Percentiles rank a stretch among this genome's conserved stretches.
phyloP scores from a whole-genome alignment of 768 basidiomycete species.

The Mycena crocata region DNA sequence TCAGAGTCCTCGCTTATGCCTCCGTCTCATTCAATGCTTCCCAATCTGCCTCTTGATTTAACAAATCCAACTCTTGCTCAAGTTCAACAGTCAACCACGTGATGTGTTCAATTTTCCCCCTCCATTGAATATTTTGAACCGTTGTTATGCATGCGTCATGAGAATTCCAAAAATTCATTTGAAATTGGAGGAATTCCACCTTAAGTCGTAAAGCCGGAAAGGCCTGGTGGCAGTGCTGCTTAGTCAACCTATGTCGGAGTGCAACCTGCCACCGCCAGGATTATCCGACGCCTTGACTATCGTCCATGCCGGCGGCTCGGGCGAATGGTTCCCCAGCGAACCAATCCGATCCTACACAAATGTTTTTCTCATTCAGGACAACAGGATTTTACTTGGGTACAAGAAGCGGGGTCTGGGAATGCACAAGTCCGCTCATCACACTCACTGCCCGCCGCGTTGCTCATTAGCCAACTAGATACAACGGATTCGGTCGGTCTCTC shows the following conservation, averaged over 20 bases:
- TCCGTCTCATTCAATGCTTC: too few relatives aligned
- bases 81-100: too few relatives aligned
- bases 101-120: too few relatives aligned
- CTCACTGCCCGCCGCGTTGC: neutral
- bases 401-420: conserved; percentile 85
- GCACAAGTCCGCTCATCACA: conserved; percentile 58
- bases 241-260: neutral
- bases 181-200: too few relatives aligned
- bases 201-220: too few relatives aligned
- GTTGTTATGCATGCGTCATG: too few relatives aligned
- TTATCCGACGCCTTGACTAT: neutral
- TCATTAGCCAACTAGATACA: conserved; percentile 63
- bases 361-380: conserved; percentile 69
- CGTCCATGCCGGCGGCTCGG: conserved; percentile 16
- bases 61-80: neutral
- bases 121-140: too few relatives aligned
- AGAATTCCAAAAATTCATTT: too few relatives aligned
- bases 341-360: conserved; percentile 68
- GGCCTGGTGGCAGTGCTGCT: neutral
- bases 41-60: too few relatives aligned
- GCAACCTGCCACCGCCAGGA: conserved; percentile 27
- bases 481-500: conserved; percentile 77
- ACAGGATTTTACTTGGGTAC: conserved; percentile 76
- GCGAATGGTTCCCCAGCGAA: conserved; percentile 30
- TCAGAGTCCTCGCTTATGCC: too few relatives aligned